Conservation (phyloP, 164 flowering plant species). For the Vitis rupestris region DNA sequence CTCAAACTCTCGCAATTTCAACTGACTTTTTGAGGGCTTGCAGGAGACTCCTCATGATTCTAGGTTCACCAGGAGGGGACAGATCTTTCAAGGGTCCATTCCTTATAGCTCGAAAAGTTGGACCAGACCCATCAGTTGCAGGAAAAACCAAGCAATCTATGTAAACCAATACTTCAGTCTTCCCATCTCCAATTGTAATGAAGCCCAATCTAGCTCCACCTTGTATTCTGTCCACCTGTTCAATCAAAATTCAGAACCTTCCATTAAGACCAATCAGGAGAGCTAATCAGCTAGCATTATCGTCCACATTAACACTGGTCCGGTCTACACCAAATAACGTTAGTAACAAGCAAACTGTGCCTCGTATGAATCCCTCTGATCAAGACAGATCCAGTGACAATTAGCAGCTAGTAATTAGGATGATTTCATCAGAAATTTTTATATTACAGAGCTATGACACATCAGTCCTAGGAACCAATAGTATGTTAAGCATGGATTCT, state of each 20-base stretch:
- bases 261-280: neutral
- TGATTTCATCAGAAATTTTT: neutral
- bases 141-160: constrained; percentile 76
- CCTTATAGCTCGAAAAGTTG: constrained; percentile 68
- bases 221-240: constrained; percentile 73
- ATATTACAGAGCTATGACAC: too few relatives aligned
- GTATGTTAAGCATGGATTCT: too few relatives aligned
- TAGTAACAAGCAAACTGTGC: neutral
- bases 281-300: neutral
- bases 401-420: neutral
- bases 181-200: constrained; percentile 58
- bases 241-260: constrained; percentile 1
- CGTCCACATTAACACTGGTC: neutral
- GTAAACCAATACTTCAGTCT: constrained; percentile 62
- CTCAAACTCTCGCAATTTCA: constrained; percentile 58
- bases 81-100: constrained; percentile 54
- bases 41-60: constrained; percentile 80
- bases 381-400: neutral
- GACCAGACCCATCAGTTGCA: constrained; percentile 42
- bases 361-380: neutral
- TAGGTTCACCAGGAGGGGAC: constrained; percentile 72
- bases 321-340: neutral
- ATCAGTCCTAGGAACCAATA: too few relatives aligned
- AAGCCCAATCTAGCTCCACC: constrained; percentile 82
- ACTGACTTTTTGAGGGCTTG: constrained; percentile 66